Evolutionary conservation across 179 eudicot species (phyloP), one percentile per base, ranked within the genome.

Genomic region (Camellia oleifera): DNA sequence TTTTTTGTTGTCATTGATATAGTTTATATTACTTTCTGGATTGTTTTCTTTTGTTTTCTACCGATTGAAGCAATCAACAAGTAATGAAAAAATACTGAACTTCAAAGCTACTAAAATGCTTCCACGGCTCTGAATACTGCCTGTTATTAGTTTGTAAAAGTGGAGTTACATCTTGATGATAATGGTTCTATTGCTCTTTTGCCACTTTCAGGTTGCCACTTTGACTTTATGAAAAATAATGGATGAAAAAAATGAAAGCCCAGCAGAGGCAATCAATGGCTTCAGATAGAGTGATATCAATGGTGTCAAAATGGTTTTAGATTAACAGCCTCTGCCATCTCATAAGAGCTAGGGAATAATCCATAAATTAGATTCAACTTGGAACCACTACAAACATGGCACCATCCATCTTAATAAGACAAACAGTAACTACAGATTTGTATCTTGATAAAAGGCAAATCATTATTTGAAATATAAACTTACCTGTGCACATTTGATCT

Each of bases 401-500:
- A 46, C 20, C 23, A 14, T 5, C 54, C 7, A 44, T 14, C 14
- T 69, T 48, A 69, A 69, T n/a, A 69, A 40, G 13, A 63, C 67
- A 63, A 4, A 63, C 4, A 58, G 14, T 15, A 42, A 68, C 8
- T 68, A 40, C 72, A 40, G 0, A 68, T 10, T 42, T 42, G 72
- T 68, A 17, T 65, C 45, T 65, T 7, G 9, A 23, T 18, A 11
- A 65, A 23, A 5, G 26, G 52, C 8, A 12, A 9, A 45, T 45
- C 23, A 7, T 15, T 44, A 46, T 44, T 10, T 44, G 26, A 9
- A 50, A 18, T 6, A 57, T 66, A 67, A 32, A 18, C 77, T 71
- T 66, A 94, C 98, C 97, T 93, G 90, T 95, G 98, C 76, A 95
- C 87, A 40, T 75, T 85, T 63, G 82, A 78, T 79, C 83, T 88